Evolutionary conservation across 2,329 filamentous ascomycete genomes (phyloP).

Genomic region (Beauveria sp.): DNA sequence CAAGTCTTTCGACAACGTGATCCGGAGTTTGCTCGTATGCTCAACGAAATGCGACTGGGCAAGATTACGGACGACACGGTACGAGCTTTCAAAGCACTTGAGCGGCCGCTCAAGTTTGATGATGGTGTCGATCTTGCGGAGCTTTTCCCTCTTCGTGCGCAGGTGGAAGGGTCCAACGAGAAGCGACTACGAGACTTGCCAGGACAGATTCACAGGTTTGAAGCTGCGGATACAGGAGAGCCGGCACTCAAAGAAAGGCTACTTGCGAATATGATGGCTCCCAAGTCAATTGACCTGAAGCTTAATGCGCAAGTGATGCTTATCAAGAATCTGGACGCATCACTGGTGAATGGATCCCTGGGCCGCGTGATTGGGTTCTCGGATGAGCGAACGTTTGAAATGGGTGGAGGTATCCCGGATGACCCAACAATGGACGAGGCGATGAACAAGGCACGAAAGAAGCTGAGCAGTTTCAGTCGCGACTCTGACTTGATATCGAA

Average conservation of each 20-base stretch:
- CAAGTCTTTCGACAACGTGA: conserved; percentile 97
- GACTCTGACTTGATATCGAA: conserved; percentile 37
- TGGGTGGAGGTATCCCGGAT: conserved; percentile 33
- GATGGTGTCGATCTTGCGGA: conserved; percentile 71
- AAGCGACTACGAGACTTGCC: conserved; percentile 63
- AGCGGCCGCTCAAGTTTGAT: conserved; percentile 61
- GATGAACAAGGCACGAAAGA: conserved; percentile 45
- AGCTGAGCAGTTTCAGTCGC: conserved; percentile 44
- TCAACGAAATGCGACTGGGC: conserved; percentile 95
- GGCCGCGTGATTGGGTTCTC: conserved; percentile 60
- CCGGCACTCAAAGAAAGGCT: conserved; percentile 64
- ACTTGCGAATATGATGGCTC: conserved; percentile 87
- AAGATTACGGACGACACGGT: conserved; percentile 71
- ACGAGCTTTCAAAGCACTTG: conserved; percentile 64
- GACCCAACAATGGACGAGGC: conserved; percentile 33
- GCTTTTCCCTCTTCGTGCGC: conserved; percentile 80
- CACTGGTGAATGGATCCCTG: conserved; percentile 86
- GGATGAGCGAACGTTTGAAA: conserved; percentile 31
- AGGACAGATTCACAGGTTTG: conserved; percentile 60
- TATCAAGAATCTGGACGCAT: conserved; percentile 98
- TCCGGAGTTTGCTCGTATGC: conserved; percentile 79
- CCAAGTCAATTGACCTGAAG: conserved; percentile 71
- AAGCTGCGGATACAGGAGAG: conserved; percentile 73
- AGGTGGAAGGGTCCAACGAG: conserved; percentile 83
- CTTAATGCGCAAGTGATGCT: conserved; percentile 96